Evolutionary conservation across 192 early-diverging fungal genomes (phyloP).

Genomic region (Cladochytrium replicatum): DNA sequence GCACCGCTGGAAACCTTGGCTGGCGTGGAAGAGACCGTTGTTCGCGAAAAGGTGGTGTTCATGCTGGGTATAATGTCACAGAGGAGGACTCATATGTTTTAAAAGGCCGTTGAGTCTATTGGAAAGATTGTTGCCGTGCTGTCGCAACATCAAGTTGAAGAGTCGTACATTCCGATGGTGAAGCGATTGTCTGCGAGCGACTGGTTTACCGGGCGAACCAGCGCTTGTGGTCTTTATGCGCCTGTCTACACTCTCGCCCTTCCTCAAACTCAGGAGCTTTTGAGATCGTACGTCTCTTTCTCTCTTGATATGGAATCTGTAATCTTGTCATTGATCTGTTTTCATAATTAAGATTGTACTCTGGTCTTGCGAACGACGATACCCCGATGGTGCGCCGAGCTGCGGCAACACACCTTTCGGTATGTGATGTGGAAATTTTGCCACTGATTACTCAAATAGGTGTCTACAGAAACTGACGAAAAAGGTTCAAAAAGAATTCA

Average conservation of each 20-base stretch:
- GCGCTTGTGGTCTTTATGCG: constrained; percentile 88
- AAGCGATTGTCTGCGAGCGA: constrained; percentile 85
- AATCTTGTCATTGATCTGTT: too few species aligned
- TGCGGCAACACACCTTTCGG: constrained; percentile 71
- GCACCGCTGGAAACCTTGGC: constrained; percentile 93
- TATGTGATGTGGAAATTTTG: constrained; percentile 18
- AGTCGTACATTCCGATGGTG: constrained; percentile 82
- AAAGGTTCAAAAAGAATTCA: constrained; percentile 59
- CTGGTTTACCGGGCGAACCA: constrained; percentile 97
- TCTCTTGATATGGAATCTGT: too few species aligned
- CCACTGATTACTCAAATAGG: too few species aligned
- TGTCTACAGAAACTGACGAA: constrained; percentile 60
- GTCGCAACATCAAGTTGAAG: constrained; percentile 72
- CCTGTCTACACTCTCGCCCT: constrained; percentile 65
- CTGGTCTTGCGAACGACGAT: constrained; percentile 79
- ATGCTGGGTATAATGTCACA: too few species aligned
- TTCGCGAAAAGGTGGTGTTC: constrained; percentile 86
- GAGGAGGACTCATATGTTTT: too few species aligned
- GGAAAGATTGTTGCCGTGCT: constrained; percentile 71
- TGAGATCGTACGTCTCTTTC: constrained; percentile 70
- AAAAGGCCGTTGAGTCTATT: constrained; percentile 88
- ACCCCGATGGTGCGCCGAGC: constrained; percentile 98
- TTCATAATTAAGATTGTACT: constrained; percentile 72
- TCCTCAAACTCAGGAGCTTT: constrained; percentile 68
- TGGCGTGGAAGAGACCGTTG: constrained; percentile 93